These are phyloP conservation scores for Actinidia chinensis DNA, from an alignment of 179 eudicot genomes.

Conservation along the genomic window DNA sequence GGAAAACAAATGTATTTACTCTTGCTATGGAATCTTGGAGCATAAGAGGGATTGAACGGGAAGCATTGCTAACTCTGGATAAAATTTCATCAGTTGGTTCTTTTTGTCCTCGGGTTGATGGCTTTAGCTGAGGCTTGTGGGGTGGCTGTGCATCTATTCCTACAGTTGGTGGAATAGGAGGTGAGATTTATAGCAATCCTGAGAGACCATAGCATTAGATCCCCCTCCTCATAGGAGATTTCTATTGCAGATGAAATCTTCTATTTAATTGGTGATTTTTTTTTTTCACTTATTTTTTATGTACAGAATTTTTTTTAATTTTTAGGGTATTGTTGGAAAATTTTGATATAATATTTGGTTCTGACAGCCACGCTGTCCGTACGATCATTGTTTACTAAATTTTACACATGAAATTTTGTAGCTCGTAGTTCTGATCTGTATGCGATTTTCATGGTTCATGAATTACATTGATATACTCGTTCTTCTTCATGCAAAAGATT, in stretches of 20 bases:
- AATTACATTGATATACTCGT: not conserved
- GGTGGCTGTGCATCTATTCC: constrained; percentile 91
- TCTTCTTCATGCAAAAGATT: not conserved
- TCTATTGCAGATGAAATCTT: not conserved
- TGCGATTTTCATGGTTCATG: not conserved
- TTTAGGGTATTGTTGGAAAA: too few relatives aligned
- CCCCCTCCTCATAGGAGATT: not conserved
- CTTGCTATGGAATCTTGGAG: constrained; percentile 55
- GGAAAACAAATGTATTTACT: constrained; percentile 77
- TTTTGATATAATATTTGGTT: not conserved
- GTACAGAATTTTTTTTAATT: too few relatives aligned
- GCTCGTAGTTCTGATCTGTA: not conserved
- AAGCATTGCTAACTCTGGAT: constrained; percentile 68
- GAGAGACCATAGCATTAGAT: not conserved
- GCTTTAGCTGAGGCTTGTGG: constrained; percentile 94
- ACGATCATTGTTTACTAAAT: not conserved
- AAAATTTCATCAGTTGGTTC: constrained; percentile 78
- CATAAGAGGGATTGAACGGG: constrained; percentile 45
- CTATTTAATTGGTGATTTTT: too few relatives aligned
- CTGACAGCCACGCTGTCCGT: not conserved
- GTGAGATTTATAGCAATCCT: constrained; percentile 36
- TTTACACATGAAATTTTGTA: not conserved
- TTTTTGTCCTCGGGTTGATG: constrained; percentile 70
- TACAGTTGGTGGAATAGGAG: constrained; percentile 97
- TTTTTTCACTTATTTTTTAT: too few relatives aligned